Percentiles rank a stretch among this genome's conserved stretches.
These are phyloP conservation scores for Leccinellum luteum DNA, from an alignment of 768 basidiomycete genomes.

Conservation along the genomic window DNA sequence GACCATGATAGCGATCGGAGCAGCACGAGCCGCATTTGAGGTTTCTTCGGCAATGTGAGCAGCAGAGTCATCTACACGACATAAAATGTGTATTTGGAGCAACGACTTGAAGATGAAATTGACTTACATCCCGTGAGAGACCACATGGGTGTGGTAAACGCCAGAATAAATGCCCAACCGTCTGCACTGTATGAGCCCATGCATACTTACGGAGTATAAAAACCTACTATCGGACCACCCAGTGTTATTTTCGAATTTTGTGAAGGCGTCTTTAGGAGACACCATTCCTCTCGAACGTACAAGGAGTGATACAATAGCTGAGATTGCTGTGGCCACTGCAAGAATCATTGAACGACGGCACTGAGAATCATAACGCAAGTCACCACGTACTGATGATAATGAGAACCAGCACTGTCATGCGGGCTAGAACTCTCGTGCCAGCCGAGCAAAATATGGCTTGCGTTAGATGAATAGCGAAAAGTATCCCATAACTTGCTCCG, in stretches of 20 bases:
- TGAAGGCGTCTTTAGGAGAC: slow-evolving; percentile 19
- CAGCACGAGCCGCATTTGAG: slow-evolving; percentile 40
- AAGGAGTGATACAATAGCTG: slow-evolving; percentile 14
- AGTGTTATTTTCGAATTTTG: slow-evolving; percentile 26
- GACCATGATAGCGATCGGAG: slow-evolving; percentile 44
- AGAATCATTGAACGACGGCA: not conserved
- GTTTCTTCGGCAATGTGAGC: slow-evolving; percentile 48
- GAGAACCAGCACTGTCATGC: slow-evolving; percentile 17
- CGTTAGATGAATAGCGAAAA: slow-evolving; percentile 15
- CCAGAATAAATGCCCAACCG: slow-evolving; percentile 24
- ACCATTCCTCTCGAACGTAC: slow-evolving; percentile 17
- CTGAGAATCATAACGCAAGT: not conserved
- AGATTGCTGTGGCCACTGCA: slow-evolving; percentile 20
- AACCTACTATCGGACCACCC: slow-evolving; percentile 21
- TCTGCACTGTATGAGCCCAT: slow-evolving; percentile 6
- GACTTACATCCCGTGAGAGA: slow-evolving; percentile 23
- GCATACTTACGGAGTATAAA: not conserved
- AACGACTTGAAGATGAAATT: not conserved
- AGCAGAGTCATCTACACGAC: slow-evolving; percentile 42
- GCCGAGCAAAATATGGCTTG: slow-evolving; percentile 23
- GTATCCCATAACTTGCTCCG: slow-evolving; percentile 23
- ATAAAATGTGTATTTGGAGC: not conserved
- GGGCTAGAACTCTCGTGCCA: slow-evolving; percentile 21
- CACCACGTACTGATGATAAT: slow-evolving; percentile 16
- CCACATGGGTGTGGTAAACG: slow-evolving; percentile 29